Evolutionary conservation across 495 filamentous ascomycete genomes (phyloP), one percentile per base, ranked within the genome.

Genomic region (Aspergillus coremiiformis): DNA sequence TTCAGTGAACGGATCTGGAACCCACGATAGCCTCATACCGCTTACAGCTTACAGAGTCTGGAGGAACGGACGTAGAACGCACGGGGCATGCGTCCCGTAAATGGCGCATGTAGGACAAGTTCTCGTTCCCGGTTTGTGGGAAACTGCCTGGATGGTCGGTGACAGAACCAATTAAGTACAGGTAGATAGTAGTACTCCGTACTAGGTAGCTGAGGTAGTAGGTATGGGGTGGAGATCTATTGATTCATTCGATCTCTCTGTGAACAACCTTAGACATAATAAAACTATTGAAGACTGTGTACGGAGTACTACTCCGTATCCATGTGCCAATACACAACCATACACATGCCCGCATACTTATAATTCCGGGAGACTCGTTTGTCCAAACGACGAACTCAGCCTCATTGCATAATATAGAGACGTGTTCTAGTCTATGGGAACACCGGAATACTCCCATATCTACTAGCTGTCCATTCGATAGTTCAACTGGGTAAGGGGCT

Each of bases 351-450:
- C 17, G 3, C 39, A 15, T n/a, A 15, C 21, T 35, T 35, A n/a
- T n/a, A n/a, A n/a, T n/a, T n/a, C n/a, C n/a, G 32, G 32, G 32
- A 35, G 32, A 4, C 32, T 35, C 12, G n/a, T 35, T 35, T 35
- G 32, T 35, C 32, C 32, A 12, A 35, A 35, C 1, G 32, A 35
- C 32, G 32, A 42, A 12, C 19, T 35, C n/a, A 49, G 14, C 19
- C 12, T 22, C 30, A 3, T 19, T 49, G 32, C 20, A 49, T n/a
- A n/a, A n/a, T n/a, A n/a, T 49, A 6, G 33, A 37, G 5, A 4
- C n/a, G 47, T 39, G 35, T 26, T 33, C 45, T 32, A 15, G 47
- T 27, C 22, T 49, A 26, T 49, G 47, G 47, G 33, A 49, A 12
- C 47, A 23, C 32, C n/a, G 47, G 32, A 30, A 39, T 48, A 29